These are phyloP conservation scores for Boletus subcaerulescens DNA, from an alignment of 768 basidiomycete species.

Conservation along the genomic window DNA sequence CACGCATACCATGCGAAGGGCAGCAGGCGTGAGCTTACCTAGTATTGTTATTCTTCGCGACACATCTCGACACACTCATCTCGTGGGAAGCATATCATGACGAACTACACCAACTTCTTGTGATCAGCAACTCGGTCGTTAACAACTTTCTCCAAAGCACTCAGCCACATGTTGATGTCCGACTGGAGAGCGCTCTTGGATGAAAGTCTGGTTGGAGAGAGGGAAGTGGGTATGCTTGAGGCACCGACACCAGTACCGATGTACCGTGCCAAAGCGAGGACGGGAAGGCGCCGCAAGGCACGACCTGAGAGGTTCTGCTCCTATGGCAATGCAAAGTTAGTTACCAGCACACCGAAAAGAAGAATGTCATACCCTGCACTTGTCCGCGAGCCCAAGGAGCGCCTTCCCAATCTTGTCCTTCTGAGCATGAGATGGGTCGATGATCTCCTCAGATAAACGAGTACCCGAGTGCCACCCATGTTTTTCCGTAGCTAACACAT, in stretches of 20 bases:
- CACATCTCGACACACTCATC: background rate
- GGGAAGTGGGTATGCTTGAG: slow-evolving; percentile 12
- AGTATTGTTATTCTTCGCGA: background rate
- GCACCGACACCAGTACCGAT: slow-evolving; percentile 49
- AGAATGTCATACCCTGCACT: slow-evolving; percentile 66
- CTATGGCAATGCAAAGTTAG: slow-evolving; percentile 33
- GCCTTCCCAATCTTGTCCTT: slow-evolving; percentile 53
- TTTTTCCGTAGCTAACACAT: slow-evolving; percentile 36
- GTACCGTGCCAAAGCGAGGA: slow-evolving; percentile 85
- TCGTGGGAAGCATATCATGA: background rate
- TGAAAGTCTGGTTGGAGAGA: slow-evolving; percentile 2
- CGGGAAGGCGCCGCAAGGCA: slow-evolving; percentile 87
- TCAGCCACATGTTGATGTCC: slow-evolving; percentile 70
- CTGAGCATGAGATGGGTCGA: slow-evolving; percentile 41
- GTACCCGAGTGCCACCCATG: slow-evolving; percentile 5
- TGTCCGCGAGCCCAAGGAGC: slow-evolving; percentile 65
- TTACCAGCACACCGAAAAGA: background rate
- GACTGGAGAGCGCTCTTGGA: slow-evolving; percentile 16
- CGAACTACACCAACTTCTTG: slow-evolving; percentile 39
- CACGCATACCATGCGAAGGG: background rate
- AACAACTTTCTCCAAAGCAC: slow-evolving; percentile 81
- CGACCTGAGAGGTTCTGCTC: slow-evolving; percentile 87
- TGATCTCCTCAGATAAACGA: slow-evolving; percentile 3
- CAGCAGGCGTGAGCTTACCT: background rate
- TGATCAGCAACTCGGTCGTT: slow-evolving; percentile 52